Evolutionary conservation across 306 rosid genomes (phyloP), one percentile per base, ranked within the genome.

Genomic region (Trifolium fragiferum): DNA sequence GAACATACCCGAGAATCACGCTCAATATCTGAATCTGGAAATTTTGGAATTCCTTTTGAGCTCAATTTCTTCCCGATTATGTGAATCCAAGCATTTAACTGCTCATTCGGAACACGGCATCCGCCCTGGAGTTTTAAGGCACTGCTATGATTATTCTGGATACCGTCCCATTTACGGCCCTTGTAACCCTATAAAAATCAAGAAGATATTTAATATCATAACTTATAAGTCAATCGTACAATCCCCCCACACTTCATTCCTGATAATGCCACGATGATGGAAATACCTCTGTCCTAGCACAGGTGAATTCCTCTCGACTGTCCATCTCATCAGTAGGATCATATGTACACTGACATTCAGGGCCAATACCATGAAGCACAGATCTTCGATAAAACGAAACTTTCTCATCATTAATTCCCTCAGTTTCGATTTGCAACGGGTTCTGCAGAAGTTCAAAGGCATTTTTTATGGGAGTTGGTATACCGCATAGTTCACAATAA

Each of bases 81-180:
- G 82, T 84, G 85, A 47, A 77, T 67, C 95, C 92, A 89, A 74
- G 95, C 95, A 86, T 85, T 86, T 70, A 89, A 78, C 85, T 89
- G 89, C 76, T 87, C 92, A 75, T 87, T 87, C 43, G 89, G 90
- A 71, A 90, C 96, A 78, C 78, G 81, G 85, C 84, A 82, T 46
- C 85, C 86, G 18, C 73, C 81, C 71, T 20, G 21, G 50, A 15
- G 50, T 44, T 44, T 44, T 12, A 12, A 44, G 50, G 50, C 50
- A 43, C n/a, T 12, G n/a, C n/a, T 3, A 14, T 50, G 46, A 47
- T 76, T 81, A 70, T 78, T 73, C 58, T 75, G 78, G 76, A 74
- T 72, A 57, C 89, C 92, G 78, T 87, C 95, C 60, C 80, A 70
- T 68, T 80, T 87, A 19, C 89, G 78, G 70, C 92, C 92, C 76